Conservation (phyloP, 495 filamentous ascomycete species). For the Penicillium alfredii region DNA sequence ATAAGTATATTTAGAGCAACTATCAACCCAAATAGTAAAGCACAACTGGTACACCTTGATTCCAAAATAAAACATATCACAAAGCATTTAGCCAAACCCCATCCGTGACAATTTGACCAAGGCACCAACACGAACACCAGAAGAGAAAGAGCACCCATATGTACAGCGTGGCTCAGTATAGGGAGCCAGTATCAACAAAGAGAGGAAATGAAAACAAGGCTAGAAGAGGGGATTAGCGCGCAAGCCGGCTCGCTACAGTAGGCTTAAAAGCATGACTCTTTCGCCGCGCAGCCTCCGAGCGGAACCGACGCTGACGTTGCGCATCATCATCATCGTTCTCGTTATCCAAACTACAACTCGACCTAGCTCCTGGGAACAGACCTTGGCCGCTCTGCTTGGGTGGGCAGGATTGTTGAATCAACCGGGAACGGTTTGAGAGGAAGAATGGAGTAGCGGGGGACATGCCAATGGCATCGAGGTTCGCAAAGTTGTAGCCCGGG, state of each 20-base stretch:
- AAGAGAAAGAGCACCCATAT: slow-evolving; percentile 19
- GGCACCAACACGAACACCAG: slow-evolving; percentile 3
- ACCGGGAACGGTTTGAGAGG: slow-evolving; percentile 45
- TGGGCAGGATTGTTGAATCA: slow-evolving; percentile 69
- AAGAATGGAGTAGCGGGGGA: slow-evolving; percentile 52
- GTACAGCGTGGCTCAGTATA: slow-evolving; percentile 8
- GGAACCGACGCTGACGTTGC: slow-evolving; percentile 50
- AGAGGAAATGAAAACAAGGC: slow-evolving; percentile 1
- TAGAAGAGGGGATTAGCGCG: slow-evolving; percentile 7
- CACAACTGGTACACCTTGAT: not conserved
- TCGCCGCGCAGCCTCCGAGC: slow-evolving; percentile 66
- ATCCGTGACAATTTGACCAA: slow-evolving; percentile 2
- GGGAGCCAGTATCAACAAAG: slow-evolving; percentile 5
- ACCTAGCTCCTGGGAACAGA: slow-evolving; percentile 31
- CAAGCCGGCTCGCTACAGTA: slow-evolving; percentile 68
- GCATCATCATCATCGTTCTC: slow-evolving; percentile 28
- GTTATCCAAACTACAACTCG: slow-evolving; percentile 7
- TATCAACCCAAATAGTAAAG: too few relatives aligned
- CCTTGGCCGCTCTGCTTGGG: slow-evolving; percentile 52
- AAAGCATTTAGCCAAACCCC: slow-evolving; percentile 3
- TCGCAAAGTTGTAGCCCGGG: slow-evolving; percentile 32
- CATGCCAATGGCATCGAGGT: slow-evolving; percentile 40
- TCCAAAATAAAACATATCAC: not conserved
- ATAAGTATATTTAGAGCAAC: too few relatives aligned
- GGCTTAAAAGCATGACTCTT: slow-evolving; percentile 83